Percentiles rank a stretch among this genome's conserved stretches.
These are phyloP conservation scores for Dactylella cylindrospora DNA, from an alignment of 2,329 filamentous ascomycete species.

Conservation along the genomic window DNA sequence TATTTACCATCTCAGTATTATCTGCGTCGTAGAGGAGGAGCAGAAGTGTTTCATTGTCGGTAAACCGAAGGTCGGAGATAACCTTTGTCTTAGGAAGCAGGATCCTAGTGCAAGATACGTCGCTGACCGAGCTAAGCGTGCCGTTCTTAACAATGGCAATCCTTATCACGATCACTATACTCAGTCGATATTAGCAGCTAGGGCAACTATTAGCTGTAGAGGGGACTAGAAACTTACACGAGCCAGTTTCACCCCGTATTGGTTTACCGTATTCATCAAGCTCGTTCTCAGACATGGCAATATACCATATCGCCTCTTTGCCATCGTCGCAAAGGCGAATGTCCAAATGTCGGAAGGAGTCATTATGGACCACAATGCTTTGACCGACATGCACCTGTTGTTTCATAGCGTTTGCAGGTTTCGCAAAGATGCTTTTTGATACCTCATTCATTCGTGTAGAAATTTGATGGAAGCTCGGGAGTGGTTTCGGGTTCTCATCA, in stretches of 20 bases:
- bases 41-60: conserved; percentile 48
- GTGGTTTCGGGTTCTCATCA: conserved; percentile 22
- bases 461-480: conserved; percentile 47
- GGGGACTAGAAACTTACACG: conserved; percentile 6
- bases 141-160: conserved; percentile 47
- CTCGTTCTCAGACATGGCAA: conserved; percentile 40
- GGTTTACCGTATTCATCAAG: conserved; percentile 36
- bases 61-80: conserved; percentile 47
- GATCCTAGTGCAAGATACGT: conserved; percentile 46
- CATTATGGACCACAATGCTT: conserved; percentile 46
- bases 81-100: conserved; percentile 25
- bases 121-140: conserved; percentile 47
- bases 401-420: conserved; percentile 49
- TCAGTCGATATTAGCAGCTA: background rate
- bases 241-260: conserved; percentile 14
- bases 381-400: conserved; percentile 48
- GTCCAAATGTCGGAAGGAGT: conserved; percentile 45
- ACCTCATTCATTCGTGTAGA: conserved; percentile 47
- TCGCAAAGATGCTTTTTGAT: conserved; percentile 48
- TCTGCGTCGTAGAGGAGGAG: conserved; percentile 46
- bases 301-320: conserved; percentile 36
- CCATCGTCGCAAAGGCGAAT: conserved; percentile 45
- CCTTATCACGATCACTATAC: conserved; percentile 46
- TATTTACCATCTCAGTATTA: conserved; percentile 40
- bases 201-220: background rate